Conservation (phyloP, 2,329 filamentous ascomycete genomes). For the Claviceps maximensis region DNA sequence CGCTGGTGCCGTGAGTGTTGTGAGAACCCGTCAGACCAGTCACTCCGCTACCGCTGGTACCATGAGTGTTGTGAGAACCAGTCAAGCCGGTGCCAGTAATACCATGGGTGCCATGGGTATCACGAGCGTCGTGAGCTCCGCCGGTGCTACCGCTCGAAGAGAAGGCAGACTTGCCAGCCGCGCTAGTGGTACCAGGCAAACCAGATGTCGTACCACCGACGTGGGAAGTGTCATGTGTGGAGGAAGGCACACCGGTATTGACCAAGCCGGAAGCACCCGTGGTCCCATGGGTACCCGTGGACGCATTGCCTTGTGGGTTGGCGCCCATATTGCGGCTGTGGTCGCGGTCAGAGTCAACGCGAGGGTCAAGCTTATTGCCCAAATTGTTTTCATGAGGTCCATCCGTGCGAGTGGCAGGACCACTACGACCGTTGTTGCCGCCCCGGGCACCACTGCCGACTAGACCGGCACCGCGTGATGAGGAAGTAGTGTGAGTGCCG, state of each 20-base stretch:
- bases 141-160: background rate
- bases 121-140: slow-evolving; percentile 16
- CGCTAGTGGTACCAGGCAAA: slow-evolving; percentile 5
- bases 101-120: slow-evolving; percentile 22
- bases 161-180: slow-evolving; percentile 10
- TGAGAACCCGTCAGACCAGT: slow-evolving; percentile 7
- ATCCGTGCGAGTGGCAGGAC: slow-evolving; percentile 17
- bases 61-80: slow-evolving; percentile 17
- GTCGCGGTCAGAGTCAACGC: slow-evolving; percentile 40
- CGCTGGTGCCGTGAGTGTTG: slow-evolving; percentile 18
- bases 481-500: background rate
- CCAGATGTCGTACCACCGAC: background rate
- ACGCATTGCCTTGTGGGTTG: slow-evolving; percentile 17
- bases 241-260: background rate
- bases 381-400: slow-evolving; percentile 35
- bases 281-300: slow-evolving; percentile 2
- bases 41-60: slow-evolving; percentile 14
- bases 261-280: background rate
- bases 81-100: background rate
- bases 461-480: slow-evolving; percentile 13
- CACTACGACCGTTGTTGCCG: slow-evolving; percentile 12
- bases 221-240: background rate
- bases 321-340: slow-evolving; percentile 21
- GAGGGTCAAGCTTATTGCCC: slow-evolving; percentile 38
- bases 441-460: slow-evolving; percentile 6